Evolutionary conservation across 2,329 filamentous ascomycete genomes (phyloP).

Genomic region (Penicillium crustosum): DNA sequence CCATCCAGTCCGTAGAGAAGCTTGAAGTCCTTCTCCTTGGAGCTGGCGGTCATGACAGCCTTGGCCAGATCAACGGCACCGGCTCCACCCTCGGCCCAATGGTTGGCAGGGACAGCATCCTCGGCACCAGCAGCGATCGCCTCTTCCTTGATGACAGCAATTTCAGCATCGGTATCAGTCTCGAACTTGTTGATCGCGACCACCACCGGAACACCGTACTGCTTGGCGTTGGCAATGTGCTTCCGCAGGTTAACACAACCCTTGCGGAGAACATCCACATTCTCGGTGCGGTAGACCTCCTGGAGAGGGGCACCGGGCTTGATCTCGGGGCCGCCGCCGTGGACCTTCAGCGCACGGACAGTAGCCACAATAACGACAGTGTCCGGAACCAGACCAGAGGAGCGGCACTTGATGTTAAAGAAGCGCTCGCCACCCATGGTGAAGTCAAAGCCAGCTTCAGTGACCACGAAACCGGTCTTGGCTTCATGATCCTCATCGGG

Average conservation of each 20-base stretch:
- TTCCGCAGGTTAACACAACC: constrained; percentile 95
- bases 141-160: constrained; percentile 85
- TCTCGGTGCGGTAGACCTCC: constrained; percentile 88
- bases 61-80: constrained; percentile 87
- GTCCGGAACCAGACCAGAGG: constrained; percentile 87
- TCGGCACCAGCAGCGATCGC: constrained; percentile 88
- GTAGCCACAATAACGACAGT: constrained; percentile 94
- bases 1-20: constrained; percentile 81
- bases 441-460: constrained; percentile 97
- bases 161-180: constrained; percentile 90
- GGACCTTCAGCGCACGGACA: constrained; percentile 92
- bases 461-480: constrained; percentile 90
- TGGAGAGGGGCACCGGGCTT: constrained; percentile 80
- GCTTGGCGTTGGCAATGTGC: constrained; percentile 86
- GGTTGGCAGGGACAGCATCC: constrained; percentile 89
- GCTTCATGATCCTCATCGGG: constrained; percentile 78
- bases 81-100: constrained; percentile 93
- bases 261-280: constrained; percentile 82
- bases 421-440: constrained; percentile 99
- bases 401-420: constrained; percentile 99
- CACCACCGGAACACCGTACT: constrained; percentile 88
- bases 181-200: constrained; percentile 97
- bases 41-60: constrained; percentile 77
- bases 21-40: constrained; percentile 83
- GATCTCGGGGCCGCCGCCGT: constrained; percentile 94